A percentile compares a stretch with the other conserved stretches of the same genome.
Evolutionary conservation across 257 asterid species (phyloP).

Genomic region (Paraleonurus japonicus): DNA sequence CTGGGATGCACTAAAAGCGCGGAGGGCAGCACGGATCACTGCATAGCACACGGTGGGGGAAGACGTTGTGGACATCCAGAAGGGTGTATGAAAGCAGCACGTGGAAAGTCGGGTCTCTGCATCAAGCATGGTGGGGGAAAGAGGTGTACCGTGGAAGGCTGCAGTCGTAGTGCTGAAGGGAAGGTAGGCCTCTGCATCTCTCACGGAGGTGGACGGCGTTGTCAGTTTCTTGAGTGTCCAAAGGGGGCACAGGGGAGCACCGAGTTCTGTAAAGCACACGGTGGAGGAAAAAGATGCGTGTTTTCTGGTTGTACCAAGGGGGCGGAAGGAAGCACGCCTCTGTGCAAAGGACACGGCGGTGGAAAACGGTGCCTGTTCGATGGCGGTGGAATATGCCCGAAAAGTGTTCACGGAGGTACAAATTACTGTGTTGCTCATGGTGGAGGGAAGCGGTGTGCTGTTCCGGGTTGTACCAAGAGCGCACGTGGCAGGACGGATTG

Average conservation of each 20-base stretch:
- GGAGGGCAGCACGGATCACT: conserved; percentile 82
- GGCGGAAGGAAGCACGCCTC: conserved; percentile 92
- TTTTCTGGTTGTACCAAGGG: conserved; percentile 87
- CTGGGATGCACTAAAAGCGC: conserved; percentile 95
- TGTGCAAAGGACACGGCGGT: conserved; percentile 97
- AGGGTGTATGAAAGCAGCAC: conserved; percentile 85
- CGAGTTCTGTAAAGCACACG: conserved; percentile 83
- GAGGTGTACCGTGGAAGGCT: conserved; percentile 79
- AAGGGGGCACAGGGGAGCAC: conserved; percentile 98
- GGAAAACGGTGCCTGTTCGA: conserved; percentile 86
- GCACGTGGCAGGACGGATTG: conserved; percentile 90
- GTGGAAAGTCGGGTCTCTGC: conserved; percentile 93
- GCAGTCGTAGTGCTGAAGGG: conserved; percentile 94
- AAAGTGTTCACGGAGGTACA: conserved; percentile 95
- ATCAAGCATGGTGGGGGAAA: conserved; percentile 95
- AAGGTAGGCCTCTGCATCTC: conserved; percentile 85
- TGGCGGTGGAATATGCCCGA: conserved; percentile 94
- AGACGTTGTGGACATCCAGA: conserved; percentile 56
- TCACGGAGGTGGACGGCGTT: conserved; percentile 95
- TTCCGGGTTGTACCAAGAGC: conserved; percentile 75
- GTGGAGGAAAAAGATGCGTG: conserved; percentile 87
- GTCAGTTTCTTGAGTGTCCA: conserved; percentile 51
- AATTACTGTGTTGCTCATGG: conserved; percentile 91
- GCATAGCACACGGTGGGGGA: conserved; percentile 98
- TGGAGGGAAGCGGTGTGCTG: conserved; percentile 82